Percentiles rank a stretch among this genome's conserved stretches.
phyloP scores from a whole-genome alignment of 1,139 yeast species.

The Blastobotrys malaysiensis region DNA sequence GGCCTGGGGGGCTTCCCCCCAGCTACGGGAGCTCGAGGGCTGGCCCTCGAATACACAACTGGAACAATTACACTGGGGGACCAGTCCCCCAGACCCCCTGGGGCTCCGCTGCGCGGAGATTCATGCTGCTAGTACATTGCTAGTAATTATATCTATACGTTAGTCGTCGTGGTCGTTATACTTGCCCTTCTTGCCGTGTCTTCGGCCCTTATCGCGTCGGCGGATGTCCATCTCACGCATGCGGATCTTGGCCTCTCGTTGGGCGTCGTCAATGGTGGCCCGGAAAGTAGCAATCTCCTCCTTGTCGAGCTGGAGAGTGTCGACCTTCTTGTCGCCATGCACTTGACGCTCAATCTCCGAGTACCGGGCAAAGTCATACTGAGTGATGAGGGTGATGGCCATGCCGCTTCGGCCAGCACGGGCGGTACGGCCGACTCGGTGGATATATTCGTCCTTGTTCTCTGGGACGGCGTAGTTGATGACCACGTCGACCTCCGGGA shows the following conservation, averaged over 20 bases:
- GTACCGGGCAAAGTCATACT: slow-evolving; percentile 85
- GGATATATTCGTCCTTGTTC: slow-evolving; percentile 96
- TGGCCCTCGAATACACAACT: not conserved
- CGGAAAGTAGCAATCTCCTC: slow-evolving; percentile 74
- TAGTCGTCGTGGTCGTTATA: slow-evolving; percentile 27
- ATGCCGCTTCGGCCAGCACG: slow-evolving; percentile 96
- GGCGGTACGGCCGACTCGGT: slow-evolving; percentile 97
- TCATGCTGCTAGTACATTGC: too few relatives aligned
- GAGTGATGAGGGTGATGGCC: slow-evolving; percentile 87
- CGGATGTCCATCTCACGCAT: slow-evolving; percentile 27
- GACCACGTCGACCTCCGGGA: slow-evolving; percentile 90
- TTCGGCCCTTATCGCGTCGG: slow-evolving; percentile 21
- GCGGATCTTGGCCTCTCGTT: slow-evolving; percentile 69
- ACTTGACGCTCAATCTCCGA: slow-evolving; percentile 66
- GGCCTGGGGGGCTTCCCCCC: not conserved
- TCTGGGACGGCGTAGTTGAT: slow-evolving; percentile 94
- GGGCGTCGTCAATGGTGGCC: slow-evolving; percentile 86
- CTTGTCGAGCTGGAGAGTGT: slow-evolving; percentile 77
- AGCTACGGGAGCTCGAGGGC: not conserved
- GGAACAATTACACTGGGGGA: too few relatives aligned
- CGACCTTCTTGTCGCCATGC: slow-evolving; percentile 66
- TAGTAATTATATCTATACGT: too few relatives aligned
- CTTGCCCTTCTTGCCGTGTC: slow-evolving; percentile 19
- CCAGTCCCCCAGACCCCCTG: too few relatives aligned
- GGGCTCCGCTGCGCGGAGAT: too few relatives aligned